Evolutionary conservation across 2,329 filamentous ascomycete genomes (phyloP).

Genomic region (Trichoderma pleuroti): DNA sequence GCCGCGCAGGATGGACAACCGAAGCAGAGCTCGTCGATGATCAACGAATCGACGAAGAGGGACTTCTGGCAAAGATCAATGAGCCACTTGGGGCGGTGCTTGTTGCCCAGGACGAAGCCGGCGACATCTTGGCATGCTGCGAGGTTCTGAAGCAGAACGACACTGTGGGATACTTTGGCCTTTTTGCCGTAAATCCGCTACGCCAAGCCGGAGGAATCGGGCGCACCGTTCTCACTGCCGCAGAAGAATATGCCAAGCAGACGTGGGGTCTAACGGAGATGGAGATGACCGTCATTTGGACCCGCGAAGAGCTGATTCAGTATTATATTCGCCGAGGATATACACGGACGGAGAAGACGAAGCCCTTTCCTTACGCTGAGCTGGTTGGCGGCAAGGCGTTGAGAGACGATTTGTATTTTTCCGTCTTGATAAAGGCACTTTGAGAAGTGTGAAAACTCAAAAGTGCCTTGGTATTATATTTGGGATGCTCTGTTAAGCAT

Average conservation of each 20-base stretch:
- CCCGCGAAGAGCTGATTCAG: slow-evolving; percentile 41
- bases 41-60: slow-evolving; percentile 40
- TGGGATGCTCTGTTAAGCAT: background rate
- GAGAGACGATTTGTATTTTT: slow-evolving; percentile 44
- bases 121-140: slow-evolving; percentile 41
- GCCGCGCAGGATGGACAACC: slow-evolving; percentile 45
- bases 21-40: slow-evolving; percentile 44
- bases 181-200: slow-evolving; percentile 45
- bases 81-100: slow-evolving; percentile 37
- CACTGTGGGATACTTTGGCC: slow-evolving; percentile 29
- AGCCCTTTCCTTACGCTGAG: slow-evolving; percentile 41
- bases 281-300: slow-evolving; percentile 45
- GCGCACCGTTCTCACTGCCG: slow-evolving; percentile 37
- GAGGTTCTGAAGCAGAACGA: slow-evolving; percentile 35
- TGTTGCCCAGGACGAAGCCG: slow-evolving; percentile 32
- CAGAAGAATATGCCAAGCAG: slow-evolving; percentile 37
- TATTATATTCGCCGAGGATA: slow-evolving; percentile 48
- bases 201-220: slow-evolving; percentile 45
- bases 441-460: background rate
- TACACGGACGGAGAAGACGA: slow-evolving; percentile 35
- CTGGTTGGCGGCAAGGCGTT: slow-evolving; percentile 36
- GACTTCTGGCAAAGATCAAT: slow-evolving; percentile 39
- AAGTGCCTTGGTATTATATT: background rate
- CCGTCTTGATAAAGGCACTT: slow-evolving; percentile 40
- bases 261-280: slow-evolving; percentile 26